Evolutionary conservation across 2,329 filamentous ascomycete genomes (phyloP), one percentile per base, ranked within the genome.

Genomic region (Trichoderma aggressivum): DNA sequence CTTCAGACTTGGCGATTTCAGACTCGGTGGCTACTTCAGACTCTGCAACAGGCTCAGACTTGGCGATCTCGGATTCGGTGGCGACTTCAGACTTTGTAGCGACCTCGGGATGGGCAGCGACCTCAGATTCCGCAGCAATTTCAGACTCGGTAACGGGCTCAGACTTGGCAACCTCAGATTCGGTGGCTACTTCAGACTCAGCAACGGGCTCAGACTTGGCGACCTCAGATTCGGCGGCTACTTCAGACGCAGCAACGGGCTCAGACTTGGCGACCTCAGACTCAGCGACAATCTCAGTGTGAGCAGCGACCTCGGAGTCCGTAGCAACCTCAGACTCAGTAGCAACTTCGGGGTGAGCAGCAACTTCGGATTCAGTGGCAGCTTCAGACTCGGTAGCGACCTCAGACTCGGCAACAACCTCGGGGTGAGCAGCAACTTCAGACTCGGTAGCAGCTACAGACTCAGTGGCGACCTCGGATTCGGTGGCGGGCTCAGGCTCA

Each of bases 1-100:
- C 24, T 28, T 70, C 67, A 28, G 58, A 53, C 12, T 56, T 47
- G 43, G 53, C 21, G 6, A 50, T 53, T 24, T 66, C 59, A 39
- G 34, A 59, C 18, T 71, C 61, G 28, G 50, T 6, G 16, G 59
- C n/a, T 53, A 56, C 56, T 28, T 58, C 58, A 26, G 62, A 16
- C 14, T 47, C 58, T 21, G 21, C 60, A 67, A 53, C 39, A n/a
- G 30, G 12, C 12, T 34, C 56, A 39, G 73, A 71, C 68, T 75
- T 73, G 12, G 43, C 43, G 16, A 68, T 47, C 16, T 64, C 74
- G 7, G 24, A 30, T 8, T 64, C 21, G 18, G 26, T 73, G 34
- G 47, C 66, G 7, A 70, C 47, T 24, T 73, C 76, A 63, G 77
- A 74, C 59, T 75, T 14, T 18, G 60, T 18, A 26, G 70, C 72